phyloP scores from a whole-genome alignment of 371 early-diverging fungal species.

The Saksenaea vasiformis region DNA sequence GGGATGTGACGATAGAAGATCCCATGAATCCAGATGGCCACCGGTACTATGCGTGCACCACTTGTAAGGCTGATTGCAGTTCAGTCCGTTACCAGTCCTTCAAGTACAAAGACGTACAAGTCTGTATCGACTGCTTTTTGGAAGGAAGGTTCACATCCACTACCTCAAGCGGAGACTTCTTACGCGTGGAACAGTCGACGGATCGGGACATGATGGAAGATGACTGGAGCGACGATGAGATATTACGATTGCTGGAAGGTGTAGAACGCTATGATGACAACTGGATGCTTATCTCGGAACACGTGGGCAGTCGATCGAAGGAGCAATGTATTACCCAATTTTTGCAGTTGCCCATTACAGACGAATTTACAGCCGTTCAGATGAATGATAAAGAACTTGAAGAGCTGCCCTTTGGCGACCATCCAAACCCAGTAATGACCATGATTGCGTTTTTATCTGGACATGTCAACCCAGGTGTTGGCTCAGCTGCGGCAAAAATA shows the following conservation, averaged over 20 bases:
- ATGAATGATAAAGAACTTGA: slow-evolving; percentile 29
- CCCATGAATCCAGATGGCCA: slow-evolving; percentile 33
- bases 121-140: slow-evolving; percentile 44
- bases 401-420: slow-evolving; percentile 40
- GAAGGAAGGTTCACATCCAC: slow-evolving; percentile 44
- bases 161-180: slow-evolving; percentile 42
- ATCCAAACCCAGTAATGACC: slow-evolving; percentile 50
- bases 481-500: slow-evolving; percentile 47
- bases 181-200: slow-evolving; percentile 31
- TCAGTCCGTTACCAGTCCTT: slow-evolving; percentile 42
- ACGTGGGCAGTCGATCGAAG: slow-evolving; percentile 90
- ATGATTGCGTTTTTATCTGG: slow-evolving; percentile 44
- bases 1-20: slow-evolving; percentile 33
- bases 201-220: slow-evolving; percentile 30
- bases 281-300: slow-evolving; percentile 95
- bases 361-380: slow-evolving; percentile 34
- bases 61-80: slow-evolving; percentile 37
- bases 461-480: slow-evolving; percentile 50
- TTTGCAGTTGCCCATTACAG: slow-evolving; percentile 91
- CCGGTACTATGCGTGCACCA: slow-evolving; percentile 30
- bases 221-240: slow-evolving; percentile 94
- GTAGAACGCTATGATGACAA: slow-evolving; percentile 96
- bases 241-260: slow-evolving; percentile 90
- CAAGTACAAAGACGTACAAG: slow-evolving; percentile 30
- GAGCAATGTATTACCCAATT: slow-evolving; percentile 97